phyloP scores from a whole-genome alignment of 2,329 filamentous ascomycete genomes.

The Aspergillus ustus region DNA sequence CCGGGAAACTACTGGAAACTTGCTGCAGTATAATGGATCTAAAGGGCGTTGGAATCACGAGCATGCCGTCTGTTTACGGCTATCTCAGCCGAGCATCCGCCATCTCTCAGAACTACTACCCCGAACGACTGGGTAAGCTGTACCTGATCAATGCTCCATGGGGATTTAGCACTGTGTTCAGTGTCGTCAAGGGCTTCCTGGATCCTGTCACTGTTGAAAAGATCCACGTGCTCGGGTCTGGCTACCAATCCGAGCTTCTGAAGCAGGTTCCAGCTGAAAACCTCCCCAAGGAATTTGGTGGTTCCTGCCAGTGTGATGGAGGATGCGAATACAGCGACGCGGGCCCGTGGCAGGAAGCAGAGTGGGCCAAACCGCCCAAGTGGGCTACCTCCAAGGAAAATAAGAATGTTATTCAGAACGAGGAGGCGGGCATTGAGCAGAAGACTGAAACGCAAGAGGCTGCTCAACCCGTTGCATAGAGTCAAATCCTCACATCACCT shows the following conservation, averaged over 20 bases:
- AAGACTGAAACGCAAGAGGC: slow-evolving; percentile 33
- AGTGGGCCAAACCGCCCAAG: slow-evolving; percentile 51
- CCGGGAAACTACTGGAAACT: slow-evolving; percentile 88
- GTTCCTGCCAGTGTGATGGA: slow-evolving; percentile 77
- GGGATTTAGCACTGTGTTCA: slow-evolving; percentile 88
- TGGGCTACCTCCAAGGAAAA: slow-evolving; percentile 44
- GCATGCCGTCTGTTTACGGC: slow-evolving; percentile 80
- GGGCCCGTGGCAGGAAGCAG: slow-evolving; percentile 74
- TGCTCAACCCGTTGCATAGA: slow-evolving; percentile 37
- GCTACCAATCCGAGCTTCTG: slow-evolving; percentile 83
- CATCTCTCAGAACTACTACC: slow-evolving; percentile 99
- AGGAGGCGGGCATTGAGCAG: slow-evolving; percentile 33
- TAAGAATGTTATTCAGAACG: slow-evolving; percentile 29
- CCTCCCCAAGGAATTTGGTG: slow-evolving; percentile 84
- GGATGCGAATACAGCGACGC: slow-evolving; percentile 87
- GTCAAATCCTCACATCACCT: slow-evolving; percentile 7
- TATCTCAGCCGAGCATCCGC: slow-evolving; percentile 84
- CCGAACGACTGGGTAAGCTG: slow-evolving; percentile 91
- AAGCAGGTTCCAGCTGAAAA: slow-evolving; percentile 87
- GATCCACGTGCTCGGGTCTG: slow-evolving; percentile 84
- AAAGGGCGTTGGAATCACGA: slow-evolving; percentile 86
- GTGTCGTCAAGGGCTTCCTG: slow-evolving; percentile 87
- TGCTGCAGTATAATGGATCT: slow-evolving; percentile 99
- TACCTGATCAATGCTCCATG: slow-evolving; percentile 98
- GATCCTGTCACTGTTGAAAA: slow-evolving; percentile 96